Evolutionary conservation across 2,329 filamentous ascomycete species (phyloP), one percentile per base, ranked within the genome.

Genomic region (Parafenestella ontariensis): DNA sequence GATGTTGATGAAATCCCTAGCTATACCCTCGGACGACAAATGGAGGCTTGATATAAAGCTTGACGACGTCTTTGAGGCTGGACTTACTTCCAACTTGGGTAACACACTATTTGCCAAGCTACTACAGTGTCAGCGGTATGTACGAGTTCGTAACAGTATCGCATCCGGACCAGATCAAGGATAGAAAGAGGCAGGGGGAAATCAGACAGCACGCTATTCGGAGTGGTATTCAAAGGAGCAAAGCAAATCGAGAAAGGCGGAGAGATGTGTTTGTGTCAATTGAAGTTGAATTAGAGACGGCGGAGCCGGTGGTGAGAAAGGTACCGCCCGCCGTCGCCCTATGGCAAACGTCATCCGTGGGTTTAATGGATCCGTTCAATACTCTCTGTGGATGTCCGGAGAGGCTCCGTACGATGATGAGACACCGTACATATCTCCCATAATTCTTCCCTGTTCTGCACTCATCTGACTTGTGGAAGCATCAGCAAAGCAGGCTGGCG

Each of bases 181-280:
- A 55, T 7, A 49, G 57, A 7, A 41, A 50, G 18, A 41, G 43
- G 23, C 49, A 59, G 21, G 54, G 33, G 17, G 40, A 28, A 20
- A 49, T 61, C 13, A 45, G 58, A 17, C 48, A 48, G 15, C 58
- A 64, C 41, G 61, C 61, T 15, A 64, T 64, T 4, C 54, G 61
- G 17, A 56, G 36, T 24, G 54, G 53, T 8, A 45, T 60, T 5
- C 48, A 51, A 24, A 57, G 52, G 20, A 57, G 49, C 20, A 49
- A 49, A 24, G 46, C 43, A 6, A 52, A 50, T 15, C 41, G 44
- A 26, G 52, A 47, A 20, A 49, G 42, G 42, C 49, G 39, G 15
- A 52, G 52, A 4, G 42, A 47, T 8, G 58, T 59, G 20, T 61
- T 61, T 20, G 45, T 64, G 20, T 17, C 37, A 15, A 31, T 58